phyloP scores from a whole-genome alignment of 2,329 filamentous ascomycete genomes.

The Pseudodiploospora longispora region DNA sequence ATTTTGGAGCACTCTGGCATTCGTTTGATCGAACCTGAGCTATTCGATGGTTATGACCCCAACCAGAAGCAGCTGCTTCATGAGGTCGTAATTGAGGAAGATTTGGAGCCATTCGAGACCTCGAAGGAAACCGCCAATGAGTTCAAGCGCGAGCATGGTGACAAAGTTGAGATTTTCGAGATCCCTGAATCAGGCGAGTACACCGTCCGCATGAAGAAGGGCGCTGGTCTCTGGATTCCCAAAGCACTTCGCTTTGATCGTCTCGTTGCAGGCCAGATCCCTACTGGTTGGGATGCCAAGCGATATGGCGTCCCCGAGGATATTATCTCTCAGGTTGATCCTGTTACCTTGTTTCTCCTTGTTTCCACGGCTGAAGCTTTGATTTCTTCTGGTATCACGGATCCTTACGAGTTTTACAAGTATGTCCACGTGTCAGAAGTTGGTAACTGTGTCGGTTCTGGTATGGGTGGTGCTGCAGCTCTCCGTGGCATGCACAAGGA shows the following conservation, averaged over 20 bases:
- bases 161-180: constrained; percentile 96
- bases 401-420: constrained; percentile 99
- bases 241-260: constrained; percentile 97
- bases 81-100: constrained; percentile 94
- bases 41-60: constrained; percentile 94
- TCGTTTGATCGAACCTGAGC: constrained; percentile 91
- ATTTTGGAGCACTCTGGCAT: constrained; percentile 97
- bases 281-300: constrained; percentile 94
- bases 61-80: constrained; percentile 98
- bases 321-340: constrained; percentile 95
- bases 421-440: constrained; percentile 98
- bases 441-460: constrained; percentile 96
- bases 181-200: constrained; percentile 90
- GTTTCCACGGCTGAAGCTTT: constrained; percentile 90
- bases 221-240: constrained; percentile 87
- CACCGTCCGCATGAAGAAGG: constrained; percentile 91
- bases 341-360: constrained; percentile 89
- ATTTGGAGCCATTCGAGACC: constrained; percentile 92
- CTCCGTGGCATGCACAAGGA: constrained; percentile 98
- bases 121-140: constrained; percentile 96
- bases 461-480: constrained; percentile 90
- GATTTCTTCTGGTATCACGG: constrained; percentile 87
- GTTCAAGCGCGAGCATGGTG: constrained; percentile 93
- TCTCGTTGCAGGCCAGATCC: constrained; percentile 92
- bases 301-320: constrained; percentile 94